Base-by-base conservation (phyloP, 176 grass and related monocot genomes). In the Oryza longistaminata region DNA sequence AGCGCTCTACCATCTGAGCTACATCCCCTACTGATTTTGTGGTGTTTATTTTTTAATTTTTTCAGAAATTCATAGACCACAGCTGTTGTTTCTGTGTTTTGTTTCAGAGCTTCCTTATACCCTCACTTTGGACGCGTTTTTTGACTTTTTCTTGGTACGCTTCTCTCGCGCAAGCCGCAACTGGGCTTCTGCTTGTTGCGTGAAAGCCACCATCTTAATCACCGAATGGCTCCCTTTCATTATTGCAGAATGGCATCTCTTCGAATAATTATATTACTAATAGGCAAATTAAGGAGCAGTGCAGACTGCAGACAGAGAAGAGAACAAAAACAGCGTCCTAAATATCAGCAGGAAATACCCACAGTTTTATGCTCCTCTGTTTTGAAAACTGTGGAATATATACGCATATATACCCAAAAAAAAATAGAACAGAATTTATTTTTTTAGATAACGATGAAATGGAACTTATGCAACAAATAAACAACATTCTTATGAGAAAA, bases 1-100 rank as follows among this genome's bases (percentile, higher is more conserved):
- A 93, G 93, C 85, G 85, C 89, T 93, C 91, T 93, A 93, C 91
- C 96, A 93, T 93, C 85, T 98, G 93, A 98, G 93, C 93, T 93
- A 93, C 95, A 93, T 98, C 83, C 91, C 93, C 39, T 40, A 0
- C 29, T 31, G 2, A 31, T 31, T 31, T 31, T 31, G 29, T 31
- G 29, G 2, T 31, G 29, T 31, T 31, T 31, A 0, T 31, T 31
- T 29, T 31, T 31, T 31, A 31, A 31, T 31, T 31, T 2, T 40
- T 40, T 40, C 39, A 40, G 39, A 40, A 19, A 6, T 53, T 53
- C 4, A 1, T 53, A 31, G 17, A 39, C 37, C 29, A 31, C 29
- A 31, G 29, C 37, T 16, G 3, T 17, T 53, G 40, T 42, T 37
- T 37, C 6, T 37, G 5, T 37, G 35, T 0, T 0, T 42, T 42